These are phyloP conservation scores for Alternaria dauci DNA, from an alignment of 2,329 filamentous ascomycete species.

Conservation along the genomic window DNA sequence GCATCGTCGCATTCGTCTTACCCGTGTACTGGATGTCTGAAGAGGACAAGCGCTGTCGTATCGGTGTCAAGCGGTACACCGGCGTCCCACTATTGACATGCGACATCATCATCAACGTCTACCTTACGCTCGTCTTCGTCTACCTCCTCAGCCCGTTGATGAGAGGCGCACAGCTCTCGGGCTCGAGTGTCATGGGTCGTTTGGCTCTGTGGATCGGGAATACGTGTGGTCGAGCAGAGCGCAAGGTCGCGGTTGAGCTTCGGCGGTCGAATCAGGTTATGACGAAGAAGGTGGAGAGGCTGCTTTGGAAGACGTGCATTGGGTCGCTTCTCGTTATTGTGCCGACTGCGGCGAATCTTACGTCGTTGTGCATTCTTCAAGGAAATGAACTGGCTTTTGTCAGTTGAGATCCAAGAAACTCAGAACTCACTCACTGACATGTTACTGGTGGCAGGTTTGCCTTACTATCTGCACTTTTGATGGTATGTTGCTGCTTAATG, in stretches of 20 bases:
- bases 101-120: slow-evolving; percentile 51
- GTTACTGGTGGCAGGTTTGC: slow-evolving; percentile 37
- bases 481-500: slow-evolving; percentile 35
- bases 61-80: slow-evolving; percentile 50
- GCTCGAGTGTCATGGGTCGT: slow-evolving; percentile 19
- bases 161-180: slow-evolving; percentile 17
- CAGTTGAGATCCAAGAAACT: background rate
- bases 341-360: slow-evolving; percentile 52
- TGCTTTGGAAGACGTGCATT: slow-evolving; percentile 41
- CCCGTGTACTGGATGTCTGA: slow-evolving; percentile 44
- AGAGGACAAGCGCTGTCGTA: slow-evolving; percentile 48
- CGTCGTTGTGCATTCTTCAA: slow-evolving; percentile 37
- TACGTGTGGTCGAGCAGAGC: slow-evolving; percentile 11
- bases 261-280: slow-evolving; percentile 27
- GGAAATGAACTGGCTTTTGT: slow-evolving; percentile 52
- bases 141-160: slow-evolving; percentile 47
- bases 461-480: slow-evolving; percentile 53
- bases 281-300: slow-evolving; percentile 32
- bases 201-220: slow-evolving; percentile 26
- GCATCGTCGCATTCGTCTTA: slow-evolving; percentile 37
- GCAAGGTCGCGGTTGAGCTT: slow-evolving; percentile 12
- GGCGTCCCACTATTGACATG: slow-evolving; percentile 50
- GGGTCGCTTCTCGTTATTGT: slow-evolving; percentile 51
- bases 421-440: background rate
- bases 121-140: slow-evolving; percentile 53